These are phyloP conservation scores for Dryas octopetala DNA, from an alignment of 306 rosid species.

Conservation along the genomic window DNA sequence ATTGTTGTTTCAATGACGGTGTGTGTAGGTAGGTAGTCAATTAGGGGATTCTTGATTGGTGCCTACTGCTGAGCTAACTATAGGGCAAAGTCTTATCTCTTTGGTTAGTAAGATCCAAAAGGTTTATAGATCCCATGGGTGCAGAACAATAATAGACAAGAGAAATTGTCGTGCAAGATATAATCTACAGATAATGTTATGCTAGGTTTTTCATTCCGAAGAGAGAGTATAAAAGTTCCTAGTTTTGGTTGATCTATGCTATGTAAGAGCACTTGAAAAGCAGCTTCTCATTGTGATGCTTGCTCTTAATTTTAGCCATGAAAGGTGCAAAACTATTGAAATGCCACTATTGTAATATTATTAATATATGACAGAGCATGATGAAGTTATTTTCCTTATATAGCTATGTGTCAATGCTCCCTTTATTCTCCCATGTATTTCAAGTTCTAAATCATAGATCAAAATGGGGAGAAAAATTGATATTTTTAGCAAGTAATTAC, in stretches of 20 bases:
- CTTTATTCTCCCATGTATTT: background rate
- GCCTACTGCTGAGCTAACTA: background rate
- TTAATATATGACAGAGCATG: background rate
- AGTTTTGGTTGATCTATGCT: background rate
- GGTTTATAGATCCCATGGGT: background rate
- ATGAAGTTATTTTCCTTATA: background rate
- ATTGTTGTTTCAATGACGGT: conserved; percentile 2
- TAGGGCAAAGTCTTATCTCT: background rate
- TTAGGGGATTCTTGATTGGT: background rate
- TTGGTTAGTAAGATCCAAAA: background rate
- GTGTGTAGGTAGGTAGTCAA: background rate
- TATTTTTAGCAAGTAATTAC: background rate
- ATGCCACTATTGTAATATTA: background rate
- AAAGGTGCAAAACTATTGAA: background rate
- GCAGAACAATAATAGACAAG: background rate
- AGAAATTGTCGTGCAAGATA: background rate
- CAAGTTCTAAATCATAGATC: background rate
- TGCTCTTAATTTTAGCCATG: background rate
- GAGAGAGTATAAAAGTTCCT: background rate
- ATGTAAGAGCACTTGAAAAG: background rate
- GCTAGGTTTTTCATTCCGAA: background rate
- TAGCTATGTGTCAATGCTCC: background rate
- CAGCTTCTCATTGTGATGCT: background rate
- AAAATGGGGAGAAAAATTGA: background rate
- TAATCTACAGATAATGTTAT: background rate